Evolutionary conservation across 2,329 filamentous ascomycete species (phyloP).

Genomic region (Chrysosporium keratinophilum): DNA sequence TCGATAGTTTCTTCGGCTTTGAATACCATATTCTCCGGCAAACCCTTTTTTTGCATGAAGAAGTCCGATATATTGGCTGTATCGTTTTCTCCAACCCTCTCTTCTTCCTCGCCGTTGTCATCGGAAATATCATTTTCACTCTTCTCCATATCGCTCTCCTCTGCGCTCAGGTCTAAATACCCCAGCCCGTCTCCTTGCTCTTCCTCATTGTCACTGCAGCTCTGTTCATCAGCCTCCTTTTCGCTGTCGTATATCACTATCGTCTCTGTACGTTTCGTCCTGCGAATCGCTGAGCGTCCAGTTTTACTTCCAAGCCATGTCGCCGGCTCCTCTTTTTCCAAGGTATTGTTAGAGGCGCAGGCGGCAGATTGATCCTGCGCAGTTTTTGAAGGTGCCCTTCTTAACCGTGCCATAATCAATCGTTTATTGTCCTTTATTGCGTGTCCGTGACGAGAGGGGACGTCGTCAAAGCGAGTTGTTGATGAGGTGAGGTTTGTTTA

Average conservation of each 20-base stretch:
- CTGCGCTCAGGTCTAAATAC: conserved; percentile 5
- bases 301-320: background rate
- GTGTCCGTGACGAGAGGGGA: too few relatives aligned
- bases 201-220: background rate
- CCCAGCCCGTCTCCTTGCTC: background rate
- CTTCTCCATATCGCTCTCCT: conserved; percentile 2
- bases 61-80: background rate
- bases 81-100: background rate
- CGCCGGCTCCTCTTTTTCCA: background rate
- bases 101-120: background rate
- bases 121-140: background rate
- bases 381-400: background rate
- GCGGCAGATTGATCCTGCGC: background rate
- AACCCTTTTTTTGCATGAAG: background rate
- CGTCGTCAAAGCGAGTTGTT: background rate
- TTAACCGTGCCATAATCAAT: conserved; percentile 1
- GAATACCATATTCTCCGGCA: background rate
- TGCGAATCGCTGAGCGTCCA: background rate
- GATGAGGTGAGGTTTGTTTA: conserved; percentile 15
- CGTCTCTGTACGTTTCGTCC: background rate
- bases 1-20: background rate
- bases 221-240: background rate
- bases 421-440: background rate
- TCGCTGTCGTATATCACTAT: conserved; percentile 2
- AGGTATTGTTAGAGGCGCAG: background rate